Evolutionary conservation across 2,329 filamentous ascomycete species (phyloP).

Genomic region (Neofusicoccum kwambonambiense): DNA sequence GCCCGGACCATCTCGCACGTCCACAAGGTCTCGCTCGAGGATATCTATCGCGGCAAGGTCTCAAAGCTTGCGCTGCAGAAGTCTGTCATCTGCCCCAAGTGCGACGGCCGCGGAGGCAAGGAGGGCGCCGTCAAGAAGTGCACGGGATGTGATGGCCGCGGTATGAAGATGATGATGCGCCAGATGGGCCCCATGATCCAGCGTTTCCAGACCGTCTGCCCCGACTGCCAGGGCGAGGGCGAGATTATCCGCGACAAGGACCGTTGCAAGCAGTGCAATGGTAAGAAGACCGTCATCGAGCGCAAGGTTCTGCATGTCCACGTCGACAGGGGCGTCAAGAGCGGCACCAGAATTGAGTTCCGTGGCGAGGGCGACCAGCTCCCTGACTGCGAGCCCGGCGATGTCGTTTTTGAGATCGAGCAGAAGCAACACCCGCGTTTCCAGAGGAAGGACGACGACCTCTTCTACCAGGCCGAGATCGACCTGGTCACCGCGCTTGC

Average conservation of each 20-base stretch:
- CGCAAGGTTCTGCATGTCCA: slow-evolving; percentile 98
- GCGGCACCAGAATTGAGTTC: slow-evolving; percentile 95
- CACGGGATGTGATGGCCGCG: slow-evolving; percentile 82
- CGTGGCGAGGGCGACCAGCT: slow-evolving; percentile 94
- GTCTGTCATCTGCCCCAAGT: slow-evolving; percentile 94
- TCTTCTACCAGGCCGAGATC: slow-evolving; percentile 93
- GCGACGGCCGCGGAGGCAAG: slow-evolving; percentile 91
- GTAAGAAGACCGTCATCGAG: slow-evolving; percentile 98
- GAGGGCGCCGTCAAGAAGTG: slow-evolving; percentile 97
- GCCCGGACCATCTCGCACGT: slow-evolving; percentile 96
- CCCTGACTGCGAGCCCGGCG: slow-evolving; percentile 87
- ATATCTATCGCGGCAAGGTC: slow-evolving; percentile 96
- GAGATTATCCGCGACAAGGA: slow-evolving; percentile 97
- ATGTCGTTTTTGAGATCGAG: slow-evolving; percentile 98
- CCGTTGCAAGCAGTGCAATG: slow-evolving; percentile 91
- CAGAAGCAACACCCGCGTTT: slow-evolving; percentile 98
- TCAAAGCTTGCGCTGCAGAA: slow-evolving; percentile 97
- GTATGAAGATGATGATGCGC: slow-evolving; percentile 99
- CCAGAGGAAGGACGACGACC: slow-evolving; percentile 92
- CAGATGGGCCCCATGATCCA: slow-evolving; percentile 99
- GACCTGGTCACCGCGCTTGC: slow-evolving; percentile 93
- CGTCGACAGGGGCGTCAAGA: slow-evolving; percentile 90
- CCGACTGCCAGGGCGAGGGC: slow-evolving; percentile 95
- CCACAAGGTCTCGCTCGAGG: slow-evolving; percentile 96
- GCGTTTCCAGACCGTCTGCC: slow-evolving; percentile 98